phyloP scores from a whole-genome alignment of 495 filamentous ascomycete genomes.

The Gamarada debralockiae region DNA sequence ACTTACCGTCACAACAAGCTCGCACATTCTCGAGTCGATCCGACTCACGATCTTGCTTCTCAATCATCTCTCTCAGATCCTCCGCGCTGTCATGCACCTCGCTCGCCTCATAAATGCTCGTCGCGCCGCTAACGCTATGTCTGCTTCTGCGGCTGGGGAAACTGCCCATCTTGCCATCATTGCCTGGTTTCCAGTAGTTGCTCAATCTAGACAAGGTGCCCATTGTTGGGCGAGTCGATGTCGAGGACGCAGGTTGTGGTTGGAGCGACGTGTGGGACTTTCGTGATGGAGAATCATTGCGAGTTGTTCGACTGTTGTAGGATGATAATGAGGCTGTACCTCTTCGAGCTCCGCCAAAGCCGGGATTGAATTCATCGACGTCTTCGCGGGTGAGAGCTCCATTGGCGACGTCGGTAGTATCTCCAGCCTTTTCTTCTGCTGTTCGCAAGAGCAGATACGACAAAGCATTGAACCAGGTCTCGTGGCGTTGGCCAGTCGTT shows the following conservation, averaged over 20 bases:
- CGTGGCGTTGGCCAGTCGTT: slow-evolving; percentile 86
- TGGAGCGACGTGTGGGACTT: slow-evolving; percentile 32
- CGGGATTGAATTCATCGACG: slow-evolving; percentile 85
- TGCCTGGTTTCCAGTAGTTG: slow-evolving; percentile 26
- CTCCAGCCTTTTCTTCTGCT: slow-evolving; percentile 51
- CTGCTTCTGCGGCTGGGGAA: slow-evolving; percentile 21
- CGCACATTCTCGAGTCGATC: slow-evolving; percentile 90
- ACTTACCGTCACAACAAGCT: slow-evolving; percentile 93
- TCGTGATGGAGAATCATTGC: slow-evolving; percentile 53
- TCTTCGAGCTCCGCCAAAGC: slow-evolving; percentile 46
- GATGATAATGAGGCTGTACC: slow-evolving; percentile 73
- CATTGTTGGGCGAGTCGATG: slow-evolving; percentile 20
- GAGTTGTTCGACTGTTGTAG: slow-evolving; percentile 68
- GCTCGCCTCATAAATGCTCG: slow-evolving; percentile 64
- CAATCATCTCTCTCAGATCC: slow-evolving; percentile 71
- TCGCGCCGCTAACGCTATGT: slow-evolving; percentile 19
- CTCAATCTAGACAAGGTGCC: slow-evolving; percentile 35
- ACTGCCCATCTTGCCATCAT: slow-evolving; percentile 8
- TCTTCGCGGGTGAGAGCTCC: slow-evolving; percentile 69
- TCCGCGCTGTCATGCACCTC: slow-evolving; percentile 74
- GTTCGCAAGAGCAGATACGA: slow-evolving; percentile 86
- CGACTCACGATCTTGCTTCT: slow-evolving; percentile 66
- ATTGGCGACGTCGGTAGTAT: slow-evolving; percentile 51
- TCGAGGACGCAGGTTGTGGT: slow-evolving; percentile 20
- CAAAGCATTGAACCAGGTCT: slow-evolving; percentile 98